Evolutionary conservation across 2,329 filamentous ascomycete species (phyloP).

Genomic region (Calonectria pteridis): DNA sequence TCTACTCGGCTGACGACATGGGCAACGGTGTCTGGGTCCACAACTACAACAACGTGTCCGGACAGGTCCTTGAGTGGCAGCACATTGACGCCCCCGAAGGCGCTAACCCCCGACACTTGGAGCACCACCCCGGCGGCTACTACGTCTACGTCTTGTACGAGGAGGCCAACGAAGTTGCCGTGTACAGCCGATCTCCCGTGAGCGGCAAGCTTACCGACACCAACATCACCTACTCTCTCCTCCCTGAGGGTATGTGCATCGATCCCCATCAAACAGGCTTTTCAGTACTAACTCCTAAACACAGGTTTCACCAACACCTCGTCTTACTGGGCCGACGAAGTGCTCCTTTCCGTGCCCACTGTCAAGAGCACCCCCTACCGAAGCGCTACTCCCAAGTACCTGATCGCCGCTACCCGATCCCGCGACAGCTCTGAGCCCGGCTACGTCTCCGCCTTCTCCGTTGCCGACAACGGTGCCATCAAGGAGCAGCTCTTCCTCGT

Average conservation of each 20-base stretch:
- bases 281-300: background rate
- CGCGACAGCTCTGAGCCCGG: slow-evolving; percentile 2
- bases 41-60: slow-evolving; percentile 17
- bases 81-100: background rate
- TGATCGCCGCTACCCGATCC: slow-evolving; percentile 11
- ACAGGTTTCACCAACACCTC: slow-evolving; percentile 19
- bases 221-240: slow-evolving; percentile 14
- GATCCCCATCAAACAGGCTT: too few relatives aligned
- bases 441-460: slow-evolving; percentile 10
- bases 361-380: background rate
- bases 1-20: slow-evolving; percentile 31
- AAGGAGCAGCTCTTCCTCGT: slow-evolving; percentile 18
- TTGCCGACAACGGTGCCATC: slow-evolving; percentile 4
- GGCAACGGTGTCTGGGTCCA: slow-evolving; percentile 32
- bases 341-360: slow-evolving; percentile 8
- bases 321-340: slow-evolving; percentile 23
- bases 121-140: slow-evolving; percentile 3
- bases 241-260: slow-evolving; percentile 7
- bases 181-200: background rate
- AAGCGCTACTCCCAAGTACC: slow-evolving; percentile 10
- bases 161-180: slow-evolving; percentile 6
- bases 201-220: slow-evolving; percentile 13
- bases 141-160: slow-evolving; percentile 16
- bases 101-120: slow-evolving; percentile 15
- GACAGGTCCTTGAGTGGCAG: slow-evolving; percentile 2